Base-by-base conservation (phyloP, 305 asterid species). In the Fraxinus angustifolia region DNA sequence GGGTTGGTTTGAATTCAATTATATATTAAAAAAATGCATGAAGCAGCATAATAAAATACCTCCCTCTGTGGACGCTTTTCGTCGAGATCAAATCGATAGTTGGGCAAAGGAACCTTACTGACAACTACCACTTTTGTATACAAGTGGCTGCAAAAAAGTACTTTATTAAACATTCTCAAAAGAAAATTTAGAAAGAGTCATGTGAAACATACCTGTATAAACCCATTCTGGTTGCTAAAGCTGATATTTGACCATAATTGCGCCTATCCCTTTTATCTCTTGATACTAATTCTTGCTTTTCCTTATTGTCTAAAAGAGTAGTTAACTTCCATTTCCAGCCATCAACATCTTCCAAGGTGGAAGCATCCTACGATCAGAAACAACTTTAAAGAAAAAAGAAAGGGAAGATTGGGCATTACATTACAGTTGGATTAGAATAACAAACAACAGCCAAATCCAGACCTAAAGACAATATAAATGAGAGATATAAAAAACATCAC, bases 11-110 rank as follows among this genome's bases (percentile, higher is more conserved):
- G 70, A 73, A 42, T 19, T 33, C 45, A 82, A 71, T 60, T 60
- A 21, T 23, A 8, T 8, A 65, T 60, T 19, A 77, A 34, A 67
- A 80, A 10, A 35, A 80, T 65, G 79, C 81, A 82, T 19, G 11
- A 81, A 82, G 65, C 28, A 79, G 42, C 79, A 75, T 73, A 83
- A 76, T 83, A 84, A 77, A 79, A 62, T 90, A 92, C 99, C 98
- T 96, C 98, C 87, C 99, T 92, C 86, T 85, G 97, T 68, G 98
- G 99, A 77, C 99, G 97, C 86, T 93, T 96, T 84, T 92, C 97
- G 81, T 96, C 99, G 83, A 96, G 90, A 89, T 96, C 98, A 85
- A 93, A 96, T 73, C 99, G 91, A 82, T 96, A 96, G 92, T 91
- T 91, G 73, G 98, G 99, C 87, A 94, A 82, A 35, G 98, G 99